These are phyloP conservation scores for Hygrophila difformis DNA, from an alignment of 257 asterid genomes.

Conservation along the genomic window DNA sequence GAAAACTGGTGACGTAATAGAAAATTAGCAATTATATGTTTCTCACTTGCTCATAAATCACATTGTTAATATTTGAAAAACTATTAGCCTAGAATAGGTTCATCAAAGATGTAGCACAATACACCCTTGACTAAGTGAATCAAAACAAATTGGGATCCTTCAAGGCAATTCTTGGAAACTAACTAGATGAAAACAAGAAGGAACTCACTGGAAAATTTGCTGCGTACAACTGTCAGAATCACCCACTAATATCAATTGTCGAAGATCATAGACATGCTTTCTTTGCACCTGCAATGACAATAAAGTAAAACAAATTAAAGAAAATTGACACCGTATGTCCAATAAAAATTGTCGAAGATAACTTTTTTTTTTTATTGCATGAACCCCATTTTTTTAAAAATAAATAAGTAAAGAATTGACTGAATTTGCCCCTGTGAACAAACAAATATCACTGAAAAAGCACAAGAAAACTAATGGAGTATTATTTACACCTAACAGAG, in stretches of 20 bases:
- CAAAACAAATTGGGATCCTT: neutral
- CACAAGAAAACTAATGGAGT: too few relatives aligned
- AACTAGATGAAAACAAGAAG: constrained; percentile 12
- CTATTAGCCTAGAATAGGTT: neutral
- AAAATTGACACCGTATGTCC: too few relatives aligned
- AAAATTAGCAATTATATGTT: neutral
- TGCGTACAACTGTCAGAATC: constrained; percentile 81
- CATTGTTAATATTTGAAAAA: neutral
- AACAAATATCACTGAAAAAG: too few relatives aligned
- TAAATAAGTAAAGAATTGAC: too few relatives aligned
- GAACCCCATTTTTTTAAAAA: too few relatives aligned
- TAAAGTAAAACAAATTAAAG: too few relatives aligned
- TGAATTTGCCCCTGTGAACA: too few relatives aligned
- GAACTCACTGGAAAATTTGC: constrained; percentile 75
- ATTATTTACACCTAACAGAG: too few relatives aligned
- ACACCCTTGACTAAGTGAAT: neutral
- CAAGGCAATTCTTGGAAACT: constrained; percentile 10
- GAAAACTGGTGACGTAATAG: constrained; percentile 1
- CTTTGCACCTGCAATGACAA: constrained; percentile 74
- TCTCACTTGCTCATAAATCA: constrained; percentile 10
- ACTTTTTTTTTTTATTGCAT: too few relatives aligned
- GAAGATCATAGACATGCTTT: constrained; percentile 91
- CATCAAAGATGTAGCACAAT: neutral
- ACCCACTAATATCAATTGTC: constrained; percentile 79
- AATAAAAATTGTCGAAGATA: too few relatives aligned